phyloP scores from a whole-genome alignment of 129 eudicot genomes.

The Arctium lappa region DNA sequence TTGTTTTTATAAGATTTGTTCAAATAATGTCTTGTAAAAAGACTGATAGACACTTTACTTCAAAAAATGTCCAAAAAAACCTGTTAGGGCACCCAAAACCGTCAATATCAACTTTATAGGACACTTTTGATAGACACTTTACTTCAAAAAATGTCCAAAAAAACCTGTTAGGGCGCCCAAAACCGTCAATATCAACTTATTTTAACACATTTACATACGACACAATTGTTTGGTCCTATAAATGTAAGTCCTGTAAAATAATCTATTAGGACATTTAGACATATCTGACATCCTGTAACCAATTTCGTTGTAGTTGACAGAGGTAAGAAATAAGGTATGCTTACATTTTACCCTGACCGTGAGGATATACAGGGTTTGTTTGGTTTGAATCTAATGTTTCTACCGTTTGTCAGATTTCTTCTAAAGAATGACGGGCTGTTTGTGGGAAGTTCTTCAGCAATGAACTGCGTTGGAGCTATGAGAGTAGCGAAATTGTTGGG shows the following conservation, averaged over 20 bases:
- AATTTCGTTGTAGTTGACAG: not conserved
- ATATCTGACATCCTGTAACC: not conserved
- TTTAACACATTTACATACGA: not conserved
- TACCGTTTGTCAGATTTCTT: slow-evolving; percentile 53
- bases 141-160: not conserved
- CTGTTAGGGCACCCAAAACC: not conserved
- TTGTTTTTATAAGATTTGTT: not conserved
- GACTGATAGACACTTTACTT: not conserved
- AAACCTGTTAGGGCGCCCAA: not conserved
- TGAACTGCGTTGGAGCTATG: slow-evolving; percentile 98
- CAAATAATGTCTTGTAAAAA: not conserved
- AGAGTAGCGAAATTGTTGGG: slow-evolving; percentile 75
- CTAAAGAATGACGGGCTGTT: slow-evolving; percentile 82
- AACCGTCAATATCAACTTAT: not conserved
- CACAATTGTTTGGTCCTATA: not conserved
- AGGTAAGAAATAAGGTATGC: not conserved
- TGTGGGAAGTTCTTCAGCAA: slow-evolving; percentile 96
- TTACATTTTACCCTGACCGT: not conserved
- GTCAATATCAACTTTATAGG: not conserved
- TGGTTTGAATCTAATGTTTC: not conserved
- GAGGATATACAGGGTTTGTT: too few species aligned
- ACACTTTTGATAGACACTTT: not conserved
- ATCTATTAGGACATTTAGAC: not conserved
- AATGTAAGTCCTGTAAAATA: not conserved
- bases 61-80: not conserved